Base-by-base conservation (phyloP, 495 filamentous ascomycete genomes). In the Aspergillus taichungensis region DNA sequence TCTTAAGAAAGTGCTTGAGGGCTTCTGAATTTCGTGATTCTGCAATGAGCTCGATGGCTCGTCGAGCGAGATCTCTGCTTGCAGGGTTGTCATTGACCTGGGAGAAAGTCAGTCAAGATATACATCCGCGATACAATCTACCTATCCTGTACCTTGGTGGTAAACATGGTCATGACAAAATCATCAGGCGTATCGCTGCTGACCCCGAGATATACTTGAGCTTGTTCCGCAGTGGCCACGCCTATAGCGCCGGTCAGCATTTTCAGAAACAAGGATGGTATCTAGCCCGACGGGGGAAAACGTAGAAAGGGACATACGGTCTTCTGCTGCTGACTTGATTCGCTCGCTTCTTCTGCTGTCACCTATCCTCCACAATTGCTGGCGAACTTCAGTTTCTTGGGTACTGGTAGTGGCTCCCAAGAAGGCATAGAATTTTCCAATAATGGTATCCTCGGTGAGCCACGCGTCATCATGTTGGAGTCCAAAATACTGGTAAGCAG, bases 151-250 rank as follows among this genome's bases (percentile, higher is more conserved):
- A 78, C 75, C 67, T 83, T 84, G 11, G 76, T 54, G 6, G 72
- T 74, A 43, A 67, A 79, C 66, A 80, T 71, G 7, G 79, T 67
- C 32, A 74, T 63, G 11, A 85, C 62, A 46, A 79, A 82, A 18
- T 83, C 78, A 55, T 85, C 80, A 0, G 63, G 47, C 5, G 69
- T 74, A n/a, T 60, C 50, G 42, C 67, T 57, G 34, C 69, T 62
- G 7, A 77, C 71, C 29, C 72, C 77, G 13, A 85, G 63, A 55
- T 72, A 85, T 5, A 73, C 57, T 12, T 80, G 60, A 4, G 81
- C 80, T 55, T 84, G 79, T 42, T 79, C 73, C 40, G 76, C 77
- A 11, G 68, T 82, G 30, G 75, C 65, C n/a, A 84, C 69, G 27
- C 66, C 71, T 76, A 40, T 53, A 1, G n/a, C 30, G 31, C 7